Percentiles rank a stretch among this genome's conserved stretches.
phyloP scores from a whole-genome alignment of 768 basidiomycete genomes.

The Strobilomyces dryophilus region DNA sequence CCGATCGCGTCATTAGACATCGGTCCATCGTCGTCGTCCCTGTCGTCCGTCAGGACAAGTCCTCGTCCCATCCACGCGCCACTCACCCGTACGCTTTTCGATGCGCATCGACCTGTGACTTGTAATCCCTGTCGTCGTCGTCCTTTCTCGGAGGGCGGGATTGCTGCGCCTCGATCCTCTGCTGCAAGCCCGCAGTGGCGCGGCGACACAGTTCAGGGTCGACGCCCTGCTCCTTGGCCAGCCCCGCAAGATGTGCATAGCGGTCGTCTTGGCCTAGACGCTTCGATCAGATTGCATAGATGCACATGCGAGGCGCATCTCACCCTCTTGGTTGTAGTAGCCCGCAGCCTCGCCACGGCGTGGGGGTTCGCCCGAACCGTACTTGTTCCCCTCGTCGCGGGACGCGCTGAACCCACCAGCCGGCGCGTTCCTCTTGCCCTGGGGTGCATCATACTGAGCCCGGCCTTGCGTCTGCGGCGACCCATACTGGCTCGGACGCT shows the following conservation, averaged over 20 bases:
- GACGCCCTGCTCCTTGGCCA: conserved; percentile 18
- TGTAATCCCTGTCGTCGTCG: conserved; percentile 13
- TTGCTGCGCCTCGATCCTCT: conserved; percentile 19
- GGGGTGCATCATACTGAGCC: conserved; percentile 5
- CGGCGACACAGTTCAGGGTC: conserved; percentile 18
- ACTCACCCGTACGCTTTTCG: conserved; percentile 31
- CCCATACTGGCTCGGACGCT: conserved; percentile 12
- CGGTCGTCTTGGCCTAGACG: conserved; percentile 16
- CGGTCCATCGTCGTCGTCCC: conserved; percentile 18
- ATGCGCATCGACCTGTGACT: conserved; percentile 24
- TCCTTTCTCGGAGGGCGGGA: not conserved
- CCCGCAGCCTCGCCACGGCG: conserved; percentile 16
- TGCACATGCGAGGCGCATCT: not conserved
- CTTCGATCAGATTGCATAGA: conserved; percentile 2
- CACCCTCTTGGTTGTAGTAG: conserved; percentile 18
- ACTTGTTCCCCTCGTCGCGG: conserved; percentile 6
- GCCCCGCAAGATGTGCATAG: conserved; percentile 13
- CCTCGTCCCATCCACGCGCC: not conserved
- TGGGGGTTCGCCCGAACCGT: conserved; percentile 3
- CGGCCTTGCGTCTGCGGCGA: conserved; percentile 5
- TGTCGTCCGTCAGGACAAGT: conserved; percentile 1
- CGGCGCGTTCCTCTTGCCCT: conserved; percentile 10
- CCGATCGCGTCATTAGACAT: conserved; percentile 27
- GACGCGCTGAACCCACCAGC: conserved; percentile 16
- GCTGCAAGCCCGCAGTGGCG: conserved; percentile 22